A percentile compares a stretch with the other conserved stretches of the same genome.
Conservation (phyloP, 208 protist species). For the Acanthamoeba rhysodes region DNA sequence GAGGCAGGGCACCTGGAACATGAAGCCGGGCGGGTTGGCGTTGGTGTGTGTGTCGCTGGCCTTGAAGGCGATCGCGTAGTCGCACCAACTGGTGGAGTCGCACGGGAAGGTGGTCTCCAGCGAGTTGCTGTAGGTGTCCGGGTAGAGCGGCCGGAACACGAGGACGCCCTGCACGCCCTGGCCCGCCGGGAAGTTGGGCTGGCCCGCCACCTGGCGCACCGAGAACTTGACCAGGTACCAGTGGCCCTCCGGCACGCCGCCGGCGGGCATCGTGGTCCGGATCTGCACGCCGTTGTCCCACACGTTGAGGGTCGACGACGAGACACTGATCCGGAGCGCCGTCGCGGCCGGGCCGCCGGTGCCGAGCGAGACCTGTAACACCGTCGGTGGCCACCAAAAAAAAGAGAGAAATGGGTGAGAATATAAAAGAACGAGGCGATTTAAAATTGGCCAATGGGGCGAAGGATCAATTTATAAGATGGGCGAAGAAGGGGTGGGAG, state of each 20-base stretch:
- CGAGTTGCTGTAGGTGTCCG: background rate
- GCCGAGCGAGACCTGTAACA: background rate
- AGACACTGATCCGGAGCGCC: background rate
- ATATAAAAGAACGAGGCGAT: too few species aligned
- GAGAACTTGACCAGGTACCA: conserved; percentile 48
- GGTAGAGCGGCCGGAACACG: background rate
- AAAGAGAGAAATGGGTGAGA: too few species aligned
- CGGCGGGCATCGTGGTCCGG: background rate
- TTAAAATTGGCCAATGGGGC: too few species aligned
- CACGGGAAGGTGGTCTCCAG: background rate
- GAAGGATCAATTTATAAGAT: too few species aligned
- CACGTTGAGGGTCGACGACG: background rate
- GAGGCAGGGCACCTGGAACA: background rate
- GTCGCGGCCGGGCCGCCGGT: background rate
- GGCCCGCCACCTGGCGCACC: conserved; percentile 7
- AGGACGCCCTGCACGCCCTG: background rate
- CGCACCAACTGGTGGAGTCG: conserved; percentile 15
- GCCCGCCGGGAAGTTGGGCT: conserved; percentile 1
- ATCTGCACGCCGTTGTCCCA: background rate
- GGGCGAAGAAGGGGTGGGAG: too few species aligned
- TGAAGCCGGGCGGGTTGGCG: background rate
- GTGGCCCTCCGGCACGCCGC: background rate
- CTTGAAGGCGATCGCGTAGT: background rate
- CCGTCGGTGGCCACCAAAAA: too few species aligned
- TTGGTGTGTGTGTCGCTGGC: background rate